A percentile compares a stretch with the other conserved stretches of the same genome.
phyloP scores from a whole-genome alignment of 768 basidiomycete species.

The Leccinum broughii region DNA sequence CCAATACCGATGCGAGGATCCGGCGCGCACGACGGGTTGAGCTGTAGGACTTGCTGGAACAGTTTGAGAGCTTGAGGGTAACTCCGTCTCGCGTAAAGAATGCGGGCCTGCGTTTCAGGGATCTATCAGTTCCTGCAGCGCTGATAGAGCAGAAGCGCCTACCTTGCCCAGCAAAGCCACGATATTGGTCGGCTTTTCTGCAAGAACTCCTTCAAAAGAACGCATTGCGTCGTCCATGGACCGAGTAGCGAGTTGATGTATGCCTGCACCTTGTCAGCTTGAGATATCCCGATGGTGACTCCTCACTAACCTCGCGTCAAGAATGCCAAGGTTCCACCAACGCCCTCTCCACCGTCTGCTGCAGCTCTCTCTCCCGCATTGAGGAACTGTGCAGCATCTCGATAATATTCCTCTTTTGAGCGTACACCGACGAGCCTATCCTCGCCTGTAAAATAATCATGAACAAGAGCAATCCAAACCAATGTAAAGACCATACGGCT shows the following conservation, averaged over 20 bases:
- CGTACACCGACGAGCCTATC: slow-evolving; percentile 60
- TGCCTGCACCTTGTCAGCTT: slow-evolving; percentile 47
- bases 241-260: slow-evolving; percentile 77
- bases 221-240: slow-evolving; percentile 80
- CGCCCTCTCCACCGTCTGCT: slow-evolving; percentile 59
- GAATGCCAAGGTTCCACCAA: slow-evolving; percentile 56
- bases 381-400: slow-evolving; percentile 66
- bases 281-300: background rate
- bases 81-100: slow-evolving; percentile 77
- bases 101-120: slow-evolving; percentile 59
- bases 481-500: slow-evolving; percentile 55
- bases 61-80: slow-evolving; percentile 77
- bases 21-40: slow-evolving; percentile 77
- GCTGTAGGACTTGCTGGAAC: slow-evolving; percentile 82
- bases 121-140: slow-evolving; percentile 3
- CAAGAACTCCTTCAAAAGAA: slow-evolving; percentile 79
- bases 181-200: slow-evolving; percentile 79
- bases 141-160: slow-evolving; percentile 3
- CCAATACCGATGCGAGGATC: slow-evolving; percentile 97
- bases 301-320: slow-evolving; percentile 63
- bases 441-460: slow-evolving; percentile 46
- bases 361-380: slow-evolving; percentile 59
- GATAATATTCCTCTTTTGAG: slow-evolving; percentile 66
- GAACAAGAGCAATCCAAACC: background rate
- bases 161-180: slow-evolving; percentile 89